phyloP scores from a whole-genome alignment of 2,329 filamentous ascomycete species.

The Cadophora malorum region DNA sequence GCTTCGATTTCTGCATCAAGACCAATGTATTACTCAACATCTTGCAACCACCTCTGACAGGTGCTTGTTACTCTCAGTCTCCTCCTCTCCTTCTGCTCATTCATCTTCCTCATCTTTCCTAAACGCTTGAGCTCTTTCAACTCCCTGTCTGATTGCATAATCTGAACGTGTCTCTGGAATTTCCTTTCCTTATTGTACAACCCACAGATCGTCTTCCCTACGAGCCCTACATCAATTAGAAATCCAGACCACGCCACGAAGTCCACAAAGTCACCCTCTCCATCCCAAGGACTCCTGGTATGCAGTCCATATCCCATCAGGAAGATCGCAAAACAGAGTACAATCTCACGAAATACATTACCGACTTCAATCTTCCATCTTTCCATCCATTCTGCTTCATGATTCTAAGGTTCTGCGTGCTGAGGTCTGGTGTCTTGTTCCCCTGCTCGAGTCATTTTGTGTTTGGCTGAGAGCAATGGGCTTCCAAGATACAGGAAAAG shows the following conservation, averaged over 20 bases:
- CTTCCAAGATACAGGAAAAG: too few species aligned
- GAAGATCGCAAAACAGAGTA: neutral
- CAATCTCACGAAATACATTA: neutral
- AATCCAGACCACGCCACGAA: neutral
- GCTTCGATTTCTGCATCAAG: neutral
- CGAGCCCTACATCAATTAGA: neutral
- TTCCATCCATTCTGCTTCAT: neutral
- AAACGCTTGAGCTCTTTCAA: neutral
- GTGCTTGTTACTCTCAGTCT: neutral
- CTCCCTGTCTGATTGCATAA: neutral
- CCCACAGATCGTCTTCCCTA: neutral
- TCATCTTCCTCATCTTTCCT: neutral
- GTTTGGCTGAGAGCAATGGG: too few species aligned
- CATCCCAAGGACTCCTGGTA: neutral
- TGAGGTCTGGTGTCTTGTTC: slow-evolving; percentile 1
- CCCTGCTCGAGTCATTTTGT: too few species aligned
- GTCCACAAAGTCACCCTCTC: neutral
- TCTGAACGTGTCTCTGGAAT: neutral
- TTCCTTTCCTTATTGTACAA: too few species aligned
- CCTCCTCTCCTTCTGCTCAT: neutral
- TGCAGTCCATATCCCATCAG: slow-evolving; percentile 1
- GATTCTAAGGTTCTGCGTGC: neutral
- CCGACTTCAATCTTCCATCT: neutral
- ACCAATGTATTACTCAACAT: neutral
- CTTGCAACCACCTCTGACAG: neutral